Conservation (phyloP, 1,284 basidiomycete species). For the Cystobasidium sp. region DNA sequence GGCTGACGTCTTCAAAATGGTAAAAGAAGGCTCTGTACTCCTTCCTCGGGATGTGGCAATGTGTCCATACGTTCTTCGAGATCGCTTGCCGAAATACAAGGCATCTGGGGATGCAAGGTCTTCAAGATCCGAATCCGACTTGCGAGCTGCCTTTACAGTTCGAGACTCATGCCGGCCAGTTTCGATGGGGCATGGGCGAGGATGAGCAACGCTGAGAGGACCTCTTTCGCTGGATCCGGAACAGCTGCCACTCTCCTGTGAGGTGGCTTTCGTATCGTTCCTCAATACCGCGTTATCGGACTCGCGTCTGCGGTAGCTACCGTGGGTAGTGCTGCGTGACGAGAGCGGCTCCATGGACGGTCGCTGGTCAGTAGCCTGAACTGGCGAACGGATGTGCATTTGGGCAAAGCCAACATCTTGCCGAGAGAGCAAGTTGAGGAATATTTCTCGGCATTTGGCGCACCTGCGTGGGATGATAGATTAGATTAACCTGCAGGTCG, state of each 20-base stretch:
- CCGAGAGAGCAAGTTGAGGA: slow-evolving; percentile 4
- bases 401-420: slow-evolving; percentile 5
- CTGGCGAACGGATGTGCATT: not conserved
- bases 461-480: slow-evolving; percentile 1
- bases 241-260: too few relatives aligned
- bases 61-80: slow-evolving; percentile 6
- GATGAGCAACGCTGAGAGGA: slow-evolving; percentile 10
- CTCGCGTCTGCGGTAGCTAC: not conserved
- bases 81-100: slow-evolving; percentile 32
- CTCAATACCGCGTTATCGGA: not conserved
- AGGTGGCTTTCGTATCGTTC: not conserved
- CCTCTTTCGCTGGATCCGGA: not conserved
- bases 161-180: not conserved
- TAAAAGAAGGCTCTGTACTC: not conserved
- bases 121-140: not conserved
- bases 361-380: not conserved
- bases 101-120: slow-evolving; percentile 34
- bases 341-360: not conserved
- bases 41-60: not conserved
- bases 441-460: slow-evolving; percentile 20
- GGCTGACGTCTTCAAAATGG: slow-evolving; percentile 2
- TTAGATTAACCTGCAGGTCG: too few relatives aligned
- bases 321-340: not conserved
- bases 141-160: not conserved
- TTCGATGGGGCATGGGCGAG: slow-evolving; percentile 5